A percentile compares a stretch with the other conserved stretches of the same genome.
These are phyloP conservation scores for Diplodia sapinea DNA, from an alignment of 2,329 filamentous ascomycete genomes.

Conservation along the genomic window DNA sequence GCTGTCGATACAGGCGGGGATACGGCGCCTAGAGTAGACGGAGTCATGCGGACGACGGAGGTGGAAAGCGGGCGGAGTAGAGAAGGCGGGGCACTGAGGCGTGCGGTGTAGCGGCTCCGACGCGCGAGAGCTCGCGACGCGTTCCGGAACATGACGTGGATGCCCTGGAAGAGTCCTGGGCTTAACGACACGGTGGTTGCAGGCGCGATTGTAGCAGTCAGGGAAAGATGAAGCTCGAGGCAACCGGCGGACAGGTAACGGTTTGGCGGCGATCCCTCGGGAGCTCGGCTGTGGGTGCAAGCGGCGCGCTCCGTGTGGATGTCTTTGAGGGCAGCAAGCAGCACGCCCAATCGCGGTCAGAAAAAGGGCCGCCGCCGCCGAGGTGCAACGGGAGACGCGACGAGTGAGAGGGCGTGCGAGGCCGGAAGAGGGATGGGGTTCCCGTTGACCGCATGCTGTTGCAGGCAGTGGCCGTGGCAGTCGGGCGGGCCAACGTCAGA, in stretches of 20 bases:
- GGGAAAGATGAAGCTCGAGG: constrained; percentile 1
- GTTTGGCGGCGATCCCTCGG: not conserved
- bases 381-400: not conserved
- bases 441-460: constrained; percentile 11
- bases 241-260: not conserved
- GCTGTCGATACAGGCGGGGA: constrained; percentile 66
- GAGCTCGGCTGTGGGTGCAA: constrained; percentile 4
- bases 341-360: not conserved
- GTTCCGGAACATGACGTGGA: constrained; percentile 45
- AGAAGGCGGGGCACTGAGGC: constrained; percentile 36
- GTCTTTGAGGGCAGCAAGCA: not conserved
- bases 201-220: not conserved
- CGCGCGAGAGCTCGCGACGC: constrained; percentile 45
- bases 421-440: not conserved
- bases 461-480: not conserved
- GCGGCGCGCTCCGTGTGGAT: not conserved
- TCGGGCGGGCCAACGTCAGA: constrained; percentile 23
- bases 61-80: constrained; percentile 49
- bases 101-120: constrained; percentile 39
- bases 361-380: not conserved
- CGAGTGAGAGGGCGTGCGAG: not conserved
- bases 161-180: not conserved
- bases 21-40: constrained; percentile 58
- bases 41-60: constrained; percentile 59
- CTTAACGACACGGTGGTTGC: not conserved